These are phyloP conservation scores for Styphnolobium japonicum DNA, from an alignment of 306 rosid species.

Conservation along the genomic window DNA sequence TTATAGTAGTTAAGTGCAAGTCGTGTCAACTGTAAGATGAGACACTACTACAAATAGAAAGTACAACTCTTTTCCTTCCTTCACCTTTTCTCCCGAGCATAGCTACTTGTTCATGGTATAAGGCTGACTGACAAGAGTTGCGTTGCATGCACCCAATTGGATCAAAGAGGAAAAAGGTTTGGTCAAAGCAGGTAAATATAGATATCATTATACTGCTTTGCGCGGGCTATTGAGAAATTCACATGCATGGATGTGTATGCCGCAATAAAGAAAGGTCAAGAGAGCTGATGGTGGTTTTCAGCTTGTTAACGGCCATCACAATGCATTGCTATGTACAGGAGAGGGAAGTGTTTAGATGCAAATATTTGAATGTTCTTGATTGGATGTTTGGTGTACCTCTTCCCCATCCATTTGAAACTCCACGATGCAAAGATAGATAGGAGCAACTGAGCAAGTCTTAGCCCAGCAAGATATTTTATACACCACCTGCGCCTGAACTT, in stretches of 20 bases:
- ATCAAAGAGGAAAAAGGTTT: conserved; percentile 32
- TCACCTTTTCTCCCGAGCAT: too few species aligned
- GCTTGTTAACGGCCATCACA: conserved; percentile 65
- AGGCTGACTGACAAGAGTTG: too few species aligned
- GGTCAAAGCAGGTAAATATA: conserved; percentile 64
- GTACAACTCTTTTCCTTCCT: neutral
- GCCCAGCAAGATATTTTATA: neutral
- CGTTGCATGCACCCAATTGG: conserved; percentile 1
- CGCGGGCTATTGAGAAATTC: conserved; percentile 67
- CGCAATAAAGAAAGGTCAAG: conserved; percentile 41
- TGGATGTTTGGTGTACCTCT: conserved; percentile 68
- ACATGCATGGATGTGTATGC: conserved; percentile 57
- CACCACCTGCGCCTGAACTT: neutral
- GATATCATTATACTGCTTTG: conserved; percentile 60
- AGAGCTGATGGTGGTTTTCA: conserved; percentile 56
- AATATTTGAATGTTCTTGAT: conserved; percentile 57
- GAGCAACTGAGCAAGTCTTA: neutral
- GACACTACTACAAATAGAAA: neutral
- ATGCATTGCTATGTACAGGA: conserved; percentile 67
- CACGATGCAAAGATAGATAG: conserved; percentile 34
- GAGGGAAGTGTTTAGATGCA: conserved; percentile 57
- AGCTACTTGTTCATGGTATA: too few species aligned
- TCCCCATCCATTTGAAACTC: conserved; percentile 49
- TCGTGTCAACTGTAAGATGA: neutral
- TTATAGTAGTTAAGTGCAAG: neutral